These are phyloP conservation scores for Solanum aculeatissimum DNA, from an alignment of 305 asterid genomes.

Conservation along the genomic window DNA sequence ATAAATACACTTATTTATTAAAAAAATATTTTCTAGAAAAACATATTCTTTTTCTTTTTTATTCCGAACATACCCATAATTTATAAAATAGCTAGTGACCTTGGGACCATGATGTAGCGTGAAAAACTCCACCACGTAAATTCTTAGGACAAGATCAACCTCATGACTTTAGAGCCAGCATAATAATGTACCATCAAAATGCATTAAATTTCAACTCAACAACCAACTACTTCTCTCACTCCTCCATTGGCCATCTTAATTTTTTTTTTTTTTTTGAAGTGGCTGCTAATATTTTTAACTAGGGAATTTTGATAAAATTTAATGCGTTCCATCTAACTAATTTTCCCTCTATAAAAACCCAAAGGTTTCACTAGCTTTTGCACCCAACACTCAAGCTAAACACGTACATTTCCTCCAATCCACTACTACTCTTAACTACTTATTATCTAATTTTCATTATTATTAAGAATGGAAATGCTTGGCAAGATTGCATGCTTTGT, in stretches of 20 bases:
- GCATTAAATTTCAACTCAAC: neutral
- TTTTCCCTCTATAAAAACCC: neutral
- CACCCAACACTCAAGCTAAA: neutral
- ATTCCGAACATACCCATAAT: too few species aligned
- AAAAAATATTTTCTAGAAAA: too few species aligned
- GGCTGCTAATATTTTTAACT: too few species aligned
- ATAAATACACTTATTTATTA: too few species aligned
- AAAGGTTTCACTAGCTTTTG: too few species aligned
- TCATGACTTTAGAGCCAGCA: neutral
- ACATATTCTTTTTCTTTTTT: too few species aligned
- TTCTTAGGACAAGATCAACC: neutral
- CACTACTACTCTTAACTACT: neutral
- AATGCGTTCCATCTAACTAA: too few species aligned
- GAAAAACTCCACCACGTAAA: neutral
- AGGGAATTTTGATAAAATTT: too few species aligned
- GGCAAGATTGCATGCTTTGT: neutral
- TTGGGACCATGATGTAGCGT: neutral
- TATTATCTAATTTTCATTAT: neutral
- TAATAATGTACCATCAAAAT: neutral
- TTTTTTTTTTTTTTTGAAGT: too few species aligned
- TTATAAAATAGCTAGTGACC: too few species aligned
- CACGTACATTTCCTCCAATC: neutral
- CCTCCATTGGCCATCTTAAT: neutral
- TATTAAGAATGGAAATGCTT: neutral
- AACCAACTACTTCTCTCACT: neutral